Evolutionary conservation across 2,329 filamentous ascomycete species (phyloP).

Genomic region (Stachybotrys echinatus): DNA sequence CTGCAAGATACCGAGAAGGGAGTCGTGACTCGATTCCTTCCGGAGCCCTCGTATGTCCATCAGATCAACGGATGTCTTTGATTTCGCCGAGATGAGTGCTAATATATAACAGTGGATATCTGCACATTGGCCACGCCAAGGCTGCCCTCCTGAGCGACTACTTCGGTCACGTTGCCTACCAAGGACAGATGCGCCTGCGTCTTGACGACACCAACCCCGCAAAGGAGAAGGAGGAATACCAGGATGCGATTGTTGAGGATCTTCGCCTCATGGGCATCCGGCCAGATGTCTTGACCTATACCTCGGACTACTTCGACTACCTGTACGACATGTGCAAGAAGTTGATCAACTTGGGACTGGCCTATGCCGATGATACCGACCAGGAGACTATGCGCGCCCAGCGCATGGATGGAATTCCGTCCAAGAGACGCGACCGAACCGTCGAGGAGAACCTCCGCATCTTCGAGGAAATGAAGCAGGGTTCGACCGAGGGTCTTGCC

Average conservation of each 20-base stretch:
- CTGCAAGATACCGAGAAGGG: conserved; percentile 81
- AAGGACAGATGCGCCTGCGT: conserved; percentile 83
- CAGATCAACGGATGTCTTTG: conserved; percentile 3
- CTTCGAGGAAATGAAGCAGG: conserved; percentile 92
- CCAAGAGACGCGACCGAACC: conserved; percentile 70
- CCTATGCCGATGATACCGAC: conserved; percentile 91
- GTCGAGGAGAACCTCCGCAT: conserved; percentile 80
- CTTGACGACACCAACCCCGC: conserved; percentile 97
- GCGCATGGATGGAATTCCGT: conserved; percentile 78
- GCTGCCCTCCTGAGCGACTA: conserved; percentile 92
- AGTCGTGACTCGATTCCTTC: conserved; percentile 87
- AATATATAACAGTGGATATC: conserved; percentile 62
- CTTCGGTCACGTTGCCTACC: conserved; percentile 90
- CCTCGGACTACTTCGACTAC: conserved; percentile 91
- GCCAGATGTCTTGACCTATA: conserved; percentile 81
- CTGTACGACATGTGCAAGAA: conserved; percentile 80
- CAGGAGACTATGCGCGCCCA: conserved; percentile 83
- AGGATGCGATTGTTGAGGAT: conserved; percentile 91
- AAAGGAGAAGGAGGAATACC: conserved; percentile 95
- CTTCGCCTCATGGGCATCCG: conserved; percentile 86
- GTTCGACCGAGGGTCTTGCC: conserved; percentile 68
- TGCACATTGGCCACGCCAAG: conserved; percentile 95
- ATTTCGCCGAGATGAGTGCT: conserved; percentile 1
- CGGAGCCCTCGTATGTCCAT: conserved; percentile 73
- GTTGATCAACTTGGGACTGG: conserved; percentile 80